Percentiles rank a stretch among this genome's conserved stretches.
These are phyloP conservation scores for Podospora sp. DNA, from an alignment of 495 filamentous ascomycete genomes.

Conservation along the genomic window DNA sequence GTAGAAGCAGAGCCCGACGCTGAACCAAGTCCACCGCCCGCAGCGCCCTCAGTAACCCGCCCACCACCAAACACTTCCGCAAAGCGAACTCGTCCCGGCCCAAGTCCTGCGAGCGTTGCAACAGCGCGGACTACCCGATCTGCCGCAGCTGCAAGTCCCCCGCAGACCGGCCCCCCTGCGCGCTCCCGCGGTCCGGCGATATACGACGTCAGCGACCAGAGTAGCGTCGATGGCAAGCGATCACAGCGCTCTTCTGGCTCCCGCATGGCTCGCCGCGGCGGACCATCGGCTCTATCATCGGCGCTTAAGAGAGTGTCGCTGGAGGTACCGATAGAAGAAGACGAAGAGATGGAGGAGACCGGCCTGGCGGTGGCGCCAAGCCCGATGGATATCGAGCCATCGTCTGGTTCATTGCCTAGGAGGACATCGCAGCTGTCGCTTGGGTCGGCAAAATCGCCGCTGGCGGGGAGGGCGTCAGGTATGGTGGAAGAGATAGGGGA, in stretches of 20 bases:
- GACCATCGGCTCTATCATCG: not conserved
- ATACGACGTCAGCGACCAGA: conserved; percentile 26
- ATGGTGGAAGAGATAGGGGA: conserved; percentile 46
- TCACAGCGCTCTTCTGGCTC: not conserved
- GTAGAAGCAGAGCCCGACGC: conserved; percentile 10
- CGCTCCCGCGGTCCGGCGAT: conserved; percentile 22
- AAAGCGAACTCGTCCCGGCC: conserved; percentile 32
- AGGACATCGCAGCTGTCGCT: not conserved
- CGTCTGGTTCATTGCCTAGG: conserved; percentile 1
- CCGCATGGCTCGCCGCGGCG: not conserved
- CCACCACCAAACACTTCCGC: conserved; percentile 47
- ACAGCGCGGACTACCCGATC: not conserved
- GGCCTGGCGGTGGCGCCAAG: not conserved
- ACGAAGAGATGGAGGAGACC: not conserved
- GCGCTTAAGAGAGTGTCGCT: not conserved
- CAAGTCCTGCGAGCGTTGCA: conserved; percentile 25
- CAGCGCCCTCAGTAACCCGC: conserved; percentile 23
- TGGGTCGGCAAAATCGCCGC: conserved; percentile 1
- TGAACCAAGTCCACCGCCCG: conserved; percentile 23
- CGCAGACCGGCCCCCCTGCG: not conserved
- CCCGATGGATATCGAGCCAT: not conserved
- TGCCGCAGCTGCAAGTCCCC: conserved; percentile 7
- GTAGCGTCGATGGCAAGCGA: conserved; percentile 16
- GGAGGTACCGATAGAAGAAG: not conserved
- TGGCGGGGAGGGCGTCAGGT: not conserved